Conservation (phyloP, 192 early-diverging fungal species). For the Rhizophagus clarus region DNA sequence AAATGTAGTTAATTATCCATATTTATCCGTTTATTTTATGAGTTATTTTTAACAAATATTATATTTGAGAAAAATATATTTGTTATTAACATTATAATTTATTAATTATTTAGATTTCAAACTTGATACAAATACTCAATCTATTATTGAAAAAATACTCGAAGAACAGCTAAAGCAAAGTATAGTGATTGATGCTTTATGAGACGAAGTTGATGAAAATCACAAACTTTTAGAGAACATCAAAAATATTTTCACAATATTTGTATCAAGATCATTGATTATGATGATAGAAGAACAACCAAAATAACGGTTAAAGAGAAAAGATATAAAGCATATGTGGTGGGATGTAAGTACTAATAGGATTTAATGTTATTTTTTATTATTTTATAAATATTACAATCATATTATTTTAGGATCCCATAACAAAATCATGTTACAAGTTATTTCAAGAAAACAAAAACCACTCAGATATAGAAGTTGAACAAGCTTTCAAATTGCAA, state of each 20-base stretch:
- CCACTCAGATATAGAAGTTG: not conserved
- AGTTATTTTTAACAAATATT: no score
- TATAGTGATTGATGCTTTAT: no score
- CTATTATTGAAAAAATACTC: no score
- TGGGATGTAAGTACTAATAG: not conserved
- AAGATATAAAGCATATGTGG: not conserved
- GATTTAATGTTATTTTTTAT: not conserved
- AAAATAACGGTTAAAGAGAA: constrained; percentile 5
- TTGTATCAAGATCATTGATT: not conserved
- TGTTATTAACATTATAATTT: no score
- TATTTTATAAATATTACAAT: not conserved
- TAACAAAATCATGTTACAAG: not conserved
- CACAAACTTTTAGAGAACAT: not conserved
- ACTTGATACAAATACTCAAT: no score
- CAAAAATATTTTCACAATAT: not conserved
- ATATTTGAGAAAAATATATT: no score
- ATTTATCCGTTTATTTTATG: no score
- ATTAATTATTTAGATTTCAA: no score
- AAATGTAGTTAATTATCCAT: no score
- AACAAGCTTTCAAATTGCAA: not conserved
- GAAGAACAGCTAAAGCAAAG: no score
- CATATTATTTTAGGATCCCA: not conserved
- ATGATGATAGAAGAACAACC: not conserved
- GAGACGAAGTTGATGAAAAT: not conserved
- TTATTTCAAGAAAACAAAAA: constrained; percentile 6